Evolutionary conservation across 768 basidiomycete species (phyloP), one percentile per base, ranked within the genome.

Genomic region (Podaxis carcinomalis): DNA sequence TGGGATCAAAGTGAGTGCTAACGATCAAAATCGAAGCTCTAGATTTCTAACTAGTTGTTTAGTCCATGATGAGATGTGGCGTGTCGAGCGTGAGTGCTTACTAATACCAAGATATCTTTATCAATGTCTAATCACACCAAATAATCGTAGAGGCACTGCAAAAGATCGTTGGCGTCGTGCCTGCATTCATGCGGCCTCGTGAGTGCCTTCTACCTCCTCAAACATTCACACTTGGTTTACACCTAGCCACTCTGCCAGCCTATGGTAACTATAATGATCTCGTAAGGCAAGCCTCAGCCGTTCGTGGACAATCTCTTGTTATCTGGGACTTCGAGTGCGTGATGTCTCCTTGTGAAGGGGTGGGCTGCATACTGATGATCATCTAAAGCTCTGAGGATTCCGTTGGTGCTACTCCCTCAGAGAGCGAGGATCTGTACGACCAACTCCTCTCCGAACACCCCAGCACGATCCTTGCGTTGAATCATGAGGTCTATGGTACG

Each of bases 111-210:
- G 37, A 36, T 7, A 27, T 19, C 19, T 1, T 19, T 44, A 4
- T 5, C 42, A 44, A 5, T 44, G 14, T 14, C 19, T 44, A 1
- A 62, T 13, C 7, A 9, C 6, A 32, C 32, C 32, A 7, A 7
- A 40, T 59, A 28, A 42, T 23, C 35, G 50, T 53, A 79, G 78
- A 73, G 71, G 79, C 79, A 25, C 64, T 80, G 6, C 66, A 72
- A 42, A 75, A 73, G 61, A 80, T 81, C 44, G 60, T 73, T 19
- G 79, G 80, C 36, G 76, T 75, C 59, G 64, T 65, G 1, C 80
- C 80, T 5, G 80, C 79, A 25, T 77, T 81, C 61, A 78, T 80
- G 78, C 75, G 80, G 32, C 80, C 80, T 51, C 80, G 77, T 77
- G 65, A 54, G 72, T 63, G 11, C 9, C 14, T 44, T 44, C 16